Evolutionary conservation across 495 filamentous ascomycete species (phyloP), one percentile per base, ranked within the genome.

Genomic region (Aspergillus leporis): DNA sequence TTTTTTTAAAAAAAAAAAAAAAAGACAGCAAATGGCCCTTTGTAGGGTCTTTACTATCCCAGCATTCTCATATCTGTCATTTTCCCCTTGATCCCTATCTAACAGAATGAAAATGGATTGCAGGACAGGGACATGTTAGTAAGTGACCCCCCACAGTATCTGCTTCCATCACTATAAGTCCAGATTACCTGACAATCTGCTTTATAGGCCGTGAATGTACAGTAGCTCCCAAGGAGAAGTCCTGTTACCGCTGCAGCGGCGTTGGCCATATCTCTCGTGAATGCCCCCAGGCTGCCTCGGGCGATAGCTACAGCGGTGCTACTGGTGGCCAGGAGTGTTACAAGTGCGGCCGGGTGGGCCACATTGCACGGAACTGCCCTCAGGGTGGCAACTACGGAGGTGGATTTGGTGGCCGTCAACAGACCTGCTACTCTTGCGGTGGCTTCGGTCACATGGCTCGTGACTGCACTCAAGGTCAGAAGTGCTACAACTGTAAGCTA

Each of bases 391-490:
- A 75, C 63, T 81, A 74, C 59, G 74, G 75, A 53, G 76, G 81
- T 59, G 80, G 81, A 62, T 81, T 78, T 55, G 77, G 78, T 52
- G 76, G 70, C 46, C 80, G 85, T 59, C 83, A 83, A 61, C 90
- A 92, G 77, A 96, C 91, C 58, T 96, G 93, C 85, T 97, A 96
- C 81, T 94, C 92, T 45, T 97, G 93, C 76, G 93, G 94, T 68
- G 94, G 94, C 48, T 92, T 90, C 71, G 95, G 94, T 62, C 94
- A 98, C 80, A 91, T 97, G 88, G 92, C 90, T 67, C 88, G 93
- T 64, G 94, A 98, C 76, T 98, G 94, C 78, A 97, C 95, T 49
- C 94, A 98, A 69, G 94, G 94, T 56, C 92, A 93, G 81, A 98
- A 98, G 83, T 98, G 94, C 87, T 98, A 98, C 87, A 98, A 98